Conservation (phyloP, 1,139 yeast genomes). For the Pichia cactophila region DNA sequence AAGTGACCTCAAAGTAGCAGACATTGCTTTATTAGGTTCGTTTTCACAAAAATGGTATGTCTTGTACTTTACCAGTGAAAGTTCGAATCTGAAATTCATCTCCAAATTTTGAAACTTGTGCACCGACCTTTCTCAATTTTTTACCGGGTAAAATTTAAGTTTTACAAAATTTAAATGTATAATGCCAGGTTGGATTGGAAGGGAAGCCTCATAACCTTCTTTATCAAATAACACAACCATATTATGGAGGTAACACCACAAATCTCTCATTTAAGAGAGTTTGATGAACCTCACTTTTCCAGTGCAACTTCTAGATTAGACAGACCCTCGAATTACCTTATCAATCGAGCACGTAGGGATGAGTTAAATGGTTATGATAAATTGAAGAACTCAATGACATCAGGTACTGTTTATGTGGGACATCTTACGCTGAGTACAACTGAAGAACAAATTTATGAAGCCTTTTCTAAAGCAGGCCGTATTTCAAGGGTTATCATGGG, state of each 20-base stretch:
- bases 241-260: constrained; percentile 1
- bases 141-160: neutral
- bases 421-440: constrained; percentile 80
- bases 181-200: no score
- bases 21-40: neutral
- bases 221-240: neutral
- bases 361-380: constrained; percentile 40
- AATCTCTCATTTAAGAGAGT: constrained; percentile 28
- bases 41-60: no score
- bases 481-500: constrained; percentile 87
- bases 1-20: neutral
- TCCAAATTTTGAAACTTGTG: neutral
- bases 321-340: constrained; percentile 67
- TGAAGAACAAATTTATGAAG: constrained; percentile 86
- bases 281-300: constrained; percentile 48
- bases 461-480: constrained; percentile 73
- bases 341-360: constrained; percentile 60
- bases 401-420: constrained; percentile 82
- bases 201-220: neutral
- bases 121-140: neutral
- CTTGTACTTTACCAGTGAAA: no score
- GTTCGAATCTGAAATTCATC: neutral
- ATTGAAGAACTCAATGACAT: constrained; percentile 52
- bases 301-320: constrained; percentile 61
- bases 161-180: neutral